Percentiles rank a stretch among this genome's conserved stretches.
phyloP scores from a whole-genome alignment of 176 grass and related monocot species.

The Oryza glumipatula region DNA sequence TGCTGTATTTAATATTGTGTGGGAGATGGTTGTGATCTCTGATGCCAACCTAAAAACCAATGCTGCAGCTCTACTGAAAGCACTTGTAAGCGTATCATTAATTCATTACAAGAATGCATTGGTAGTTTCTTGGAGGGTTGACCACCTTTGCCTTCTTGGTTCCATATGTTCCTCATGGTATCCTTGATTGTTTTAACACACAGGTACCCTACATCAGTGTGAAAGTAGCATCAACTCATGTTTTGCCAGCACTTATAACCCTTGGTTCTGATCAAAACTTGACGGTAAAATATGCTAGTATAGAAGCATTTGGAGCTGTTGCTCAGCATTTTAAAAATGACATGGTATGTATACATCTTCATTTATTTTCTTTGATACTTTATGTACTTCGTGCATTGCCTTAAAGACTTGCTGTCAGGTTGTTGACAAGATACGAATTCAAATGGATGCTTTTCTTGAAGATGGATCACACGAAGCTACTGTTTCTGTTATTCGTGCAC shows the following conservation, averaged over 20 bases:
- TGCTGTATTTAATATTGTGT: slow-evolving; percentile 80
- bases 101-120: slow-evolving; percentile 26
- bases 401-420: slow-evolving; percentile 54
- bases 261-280: slow-evolving; percentile 84
- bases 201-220: slow-evolving; percentile 83
- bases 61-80: slow-evolving; percentile 86
- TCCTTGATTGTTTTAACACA: slow-evolving; percentile 42
- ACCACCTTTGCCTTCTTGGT: not conserved
- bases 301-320: slow-evolving; percentile 95
- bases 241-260: slow-evolving; percentile 94
- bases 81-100: slow-evolving; percentile 65
- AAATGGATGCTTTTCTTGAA: slow-evolving; percentile 99
- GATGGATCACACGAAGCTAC: slow-evolving; percentile 96
- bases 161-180: slow-evolving; percentile 22
- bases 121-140: not conserved
- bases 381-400: slow-evolving; percentile 17
- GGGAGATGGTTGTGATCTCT: slow-evolving; percentile 98
- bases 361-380: slow-evolving; percentile 20
- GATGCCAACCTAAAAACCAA: slow-evolving; percentile 76
- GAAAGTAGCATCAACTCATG: slow-evolving; percentile 85
- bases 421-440: slow-evolving; percentile 94
- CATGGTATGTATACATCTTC: slow-evolving; percentile 62
- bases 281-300: slow-evolving; percentile 97
- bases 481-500: slow-evolving; percentile 80
- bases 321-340: slow-evolving; percentile 98